Conservation (phyloP, 75 land plant species). For the Cunninghamia lanceolata region DNA sequence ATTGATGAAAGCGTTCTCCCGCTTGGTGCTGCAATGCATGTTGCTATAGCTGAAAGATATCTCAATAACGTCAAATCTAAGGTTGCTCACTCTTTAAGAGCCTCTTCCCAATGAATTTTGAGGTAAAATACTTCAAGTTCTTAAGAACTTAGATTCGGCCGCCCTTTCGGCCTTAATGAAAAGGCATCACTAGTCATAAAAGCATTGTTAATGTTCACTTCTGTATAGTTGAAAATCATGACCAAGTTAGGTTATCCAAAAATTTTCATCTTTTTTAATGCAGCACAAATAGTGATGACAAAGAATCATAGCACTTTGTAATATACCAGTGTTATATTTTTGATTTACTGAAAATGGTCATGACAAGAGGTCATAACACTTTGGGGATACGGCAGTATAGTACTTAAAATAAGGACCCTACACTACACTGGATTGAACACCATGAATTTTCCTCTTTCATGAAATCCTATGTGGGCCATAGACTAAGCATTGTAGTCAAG, state of each 20-base stretch:
- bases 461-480: background rate
- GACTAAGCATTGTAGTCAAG: too few species aligned
- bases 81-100: background rate
- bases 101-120: background rate
- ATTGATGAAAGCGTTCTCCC: constrained; percentile 73
- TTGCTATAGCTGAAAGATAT: constrained; percentile 66
- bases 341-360: background rate
- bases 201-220: background rate
- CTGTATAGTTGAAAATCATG: background rate
- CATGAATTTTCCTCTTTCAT: background rate
- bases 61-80: constrained; percentile 26
- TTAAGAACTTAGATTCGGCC: background rate
- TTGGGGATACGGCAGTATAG: background rate
- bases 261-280: background rate
- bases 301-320: background rate
- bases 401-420: background rate
- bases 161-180: background rate
- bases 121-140: background rate
- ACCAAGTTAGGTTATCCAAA: background rate
- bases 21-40: constrained; percentile 77
- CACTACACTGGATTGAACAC: background rate
- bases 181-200: background rate
- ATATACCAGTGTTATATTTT: background rate
- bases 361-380: background rate
- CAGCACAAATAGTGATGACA: background rate